phyloP scores from a whole-genome alignment of 1,284 basidiomycete genomes.

The Sphaerobolus stellatus region DNA sequence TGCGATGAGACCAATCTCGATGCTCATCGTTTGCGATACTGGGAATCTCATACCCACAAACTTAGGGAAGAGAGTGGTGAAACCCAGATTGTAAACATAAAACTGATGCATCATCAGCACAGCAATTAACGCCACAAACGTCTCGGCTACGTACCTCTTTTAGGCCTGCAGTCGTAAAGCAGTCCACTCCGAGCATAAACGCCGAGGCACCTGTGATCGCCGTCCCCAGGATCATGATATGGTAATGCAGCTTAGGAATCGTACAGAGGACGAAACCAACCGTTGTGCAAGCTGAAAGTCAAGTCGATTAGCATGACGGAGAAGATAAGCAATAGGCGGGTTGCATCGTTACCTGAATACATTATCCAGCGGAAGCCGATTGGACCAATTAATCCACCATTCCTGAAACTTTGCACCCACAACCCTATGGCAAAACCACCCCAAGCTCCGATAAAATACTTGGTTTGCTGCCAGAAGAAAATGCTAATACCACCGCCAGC shows the following conservation, averaged over 20 bases:
- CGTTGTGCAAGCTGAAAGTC: slow-evolving; percentile 34
- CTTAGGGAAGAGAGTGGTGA: slow-evolving; percentile 74
- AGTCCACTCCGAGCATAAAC: slow-evolving; percentile 90
- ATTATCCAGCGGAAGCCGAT: slow-evolving; percentile 85
- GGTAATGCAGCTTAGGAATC: slow-evolving; percentile 73
- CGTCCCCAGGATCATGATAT: slow-evolving; percentile 78
- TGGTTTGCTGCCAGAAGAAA: slow-evolving; percentile 87
- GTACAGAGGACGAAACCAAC: slow-evolving; percentile 57
- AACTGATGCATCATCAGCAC: slow-evolving; percentile 57
- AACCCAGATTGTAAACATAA: slow-evolving; percentile 93
- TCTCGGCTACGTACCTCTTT: slow-evolving; percentile 68
- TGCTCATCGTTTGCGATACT: slow-evolving; percentile 87
- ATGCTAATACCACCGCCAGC: slow-evolving; percentile 83
- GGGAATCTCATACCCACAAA: slow-evolving; percentile 74
- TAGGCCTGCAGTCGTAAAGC: slow-evolving; percentile 85
- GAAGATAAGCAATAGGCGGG: slow-evolving; percentile 12
- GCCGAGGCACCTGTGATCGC: slow-evolving; percentile 90
- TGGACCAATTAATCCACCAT: slow-evolving; percentile 77
- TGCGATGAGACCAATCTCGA: slow-evolving; percentile 86
- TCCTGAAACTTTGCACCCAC: slow-evolving; percentile 82
- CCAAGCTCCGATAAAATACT: slow-evolving; percentile 84
- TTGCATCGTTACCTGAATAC: slow-evolving; percentile 63
- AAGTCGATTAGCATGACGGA: slow-evolving; percentile 49
- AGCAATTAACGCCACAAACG: background rate
- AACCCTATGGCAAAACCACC: slow-evolving; percentile 86